Base-by-base conservation (phyloP, 495 filamentous ascomycete species). In the Wilcoxina mikolae region DNA sequence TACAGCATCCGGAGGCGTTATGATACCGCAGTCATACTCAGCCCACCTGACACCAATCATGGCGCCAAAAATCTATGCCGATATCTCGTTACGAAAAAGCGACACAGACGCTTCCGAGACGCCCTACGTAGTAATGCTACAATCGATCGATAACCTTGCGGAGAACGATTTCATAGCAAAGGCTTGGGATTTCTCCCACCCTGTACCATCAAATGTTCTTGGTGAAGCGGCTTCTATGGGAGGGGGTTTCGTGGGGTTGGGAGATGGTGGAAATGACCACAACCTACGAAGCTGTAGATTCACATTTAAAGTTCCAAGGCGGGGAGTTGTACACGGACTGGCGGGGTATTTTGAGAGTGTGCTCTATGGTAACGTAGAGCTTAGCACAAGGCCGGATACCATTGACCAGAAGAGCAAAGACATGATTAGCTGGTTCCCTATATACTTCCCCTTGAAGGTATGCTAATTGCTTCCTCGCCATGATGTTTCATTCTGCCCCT, bases 381-480 rank as follows among this genome's bases (percentile, higher is more conserved):
- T 99, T 38, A 93, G 86, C 56, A 99, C 85, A 17, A 82, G 93
- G 67, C 91, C 93, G 4, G 84, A 93, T 51, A 88, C 81, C 38
- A 95, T 95, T 72, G 85, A 88, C 46, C 73, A 72, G 48, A 95
- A 96, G 76, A 94, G 87, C 70, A 80, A 82, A 60, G 84, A 87
- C 58, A 96, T 96, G 91, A 91, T 95, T 54, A 90, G 84, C 60
- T 99, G 91, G 91, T 99, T 99, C 68, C 91, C 91, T 7, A 95
- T 96, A 11, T 95, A 85, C 71, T 99, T 99, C 62, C 91, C 91
- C 4, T 67, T 99, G 9, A 94, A 94, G 81, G 90, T 93, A 75
- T 57, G 72, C 67, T 23, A n/a, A 29, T 35, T 42, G 23, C 56
- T 7, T 25, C 27, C 9, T 20, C 27, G n/a, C 25, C 44, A n/a